These are phyloP conservation scores for Huntiella omanensis DNA, from an alignment of 2,329 filamentous ascomycete genomes.

Conservation along the genomic window DNA sequence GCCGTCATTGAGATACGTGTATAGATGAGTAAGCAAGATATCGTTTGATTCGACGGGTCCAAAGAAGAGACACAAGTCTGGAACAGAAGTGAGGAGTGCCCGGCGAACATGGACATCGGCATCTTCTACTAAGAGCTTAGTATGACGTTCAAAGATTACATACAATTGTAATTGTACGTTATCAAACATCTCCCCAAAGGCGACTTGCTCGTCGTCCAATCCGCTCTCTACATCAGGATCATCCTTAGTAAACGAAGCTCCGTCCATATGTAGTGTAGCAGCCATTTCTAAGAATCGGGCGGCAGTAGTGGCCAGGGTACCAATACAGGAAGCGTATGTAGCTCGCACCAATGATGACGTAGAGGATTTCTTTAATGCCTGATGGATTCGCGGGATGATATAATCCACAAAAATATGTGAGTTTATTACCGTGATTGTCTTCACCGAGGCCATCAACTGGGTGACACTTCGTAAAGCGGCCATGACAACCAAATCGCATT, in stretches of 20 bases:
- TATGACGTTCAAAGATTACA: constrained; percentile 69
- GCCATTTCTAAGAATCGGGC: constrained; percentile 78
- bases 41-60: constrained; percentile 83
- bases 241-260: constrained; percentile 48
- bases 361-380: constrained; percentile 16
- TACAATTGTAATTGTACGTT: constrained; percentile 68
- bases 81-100: constrained; percentile 80
- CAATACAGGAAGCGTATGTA: constrained; percentile 83
- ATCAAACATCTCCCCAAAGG: constrained; percentile 72
- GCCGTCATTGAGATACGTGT: constrained; percentile 89
- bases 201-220: constrained; percentile 38
- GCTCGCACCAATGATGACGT: constrained; percentile 59
- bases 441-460: constrained; percentile 71
- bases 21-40: constrained; percentile 86
- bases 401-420: constrained; percentile 52
- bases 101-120: constrained; percentile 67
- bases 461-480: constrained; percentile 73
- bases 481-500: constrained; percentile 66
- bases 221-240: constrained; percentile 67
- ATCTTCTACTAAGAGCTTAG: constrained; percentile 79
- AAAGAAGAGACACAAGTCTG: constrained; percentile 87
- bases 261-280: constrained; percentile 68
- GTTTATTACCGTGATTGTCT: constrained; percentile 65
- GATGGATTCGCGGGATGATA: constrained; percentile 43
- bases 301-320: constrained; percentile 71